Evolutionary conservation across 2,329 filamentous ascomycete species (phyloP), one percentile per base, ranked within the genome.

Genomic region (Herpotrichia juniperi): DNA sequence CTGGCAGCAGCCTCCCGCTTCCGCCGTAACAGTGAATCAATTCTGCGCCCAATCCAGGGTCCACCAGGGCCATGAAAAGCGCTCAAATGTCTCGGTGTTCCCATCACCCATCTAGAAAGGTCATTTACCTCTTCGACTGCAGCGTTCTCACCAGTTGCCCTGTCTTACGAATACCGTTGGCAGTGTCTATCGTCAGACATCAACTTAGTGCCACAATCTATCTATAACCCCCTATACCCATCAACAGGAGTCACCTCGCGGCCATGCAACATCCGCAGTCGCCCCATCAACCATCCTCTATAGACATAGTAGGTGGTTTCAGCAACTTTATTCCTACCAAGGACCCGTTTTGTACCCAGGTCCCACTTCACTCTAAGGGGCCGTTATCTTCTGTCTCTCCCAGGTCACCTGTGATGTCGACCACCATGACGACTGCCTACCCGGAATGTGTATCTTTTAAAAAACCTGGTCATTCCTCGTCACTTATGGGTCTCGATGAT

Each of bases 1-100:
- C 59, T 71, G 66, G 66, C 69, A 67, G 63, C 61, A 61, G 67
- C 63, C 59, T 61, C 55, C 63, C 64, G 66, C 43, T 46, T 51
- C 43, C 46, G 37, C 52, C 50, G 59, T 68, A 58, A 72, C 69
- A 69, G 71, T 71, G 70, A 50, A 48, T 42, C 42, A 30, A 56
- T 53, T 24, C 31, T n/a, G n/a, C 59, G 45, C 61, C 57, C 61
- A 67, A 63, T 68, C 62, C 53, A 19, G 55, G 48, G 40, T 57
- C 42, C 40, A 21, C 54, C 51, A 50, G 50, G 42, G 47, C 56
- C 50, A 48, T 56, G 57, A 56, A 61, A 60, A 54, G 31, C 44
- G 53, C 64, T 60, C 65, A 69, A 65, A 71, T 66, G 65, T 64
- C 67, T 62, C 57, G 53, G 56, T 51, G 25, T 37, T 62, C 64